Evolutionary conservation across 306 rosid genomes (phyloP).

Genomic region (Cucurbita argyrosperma): DNA sequence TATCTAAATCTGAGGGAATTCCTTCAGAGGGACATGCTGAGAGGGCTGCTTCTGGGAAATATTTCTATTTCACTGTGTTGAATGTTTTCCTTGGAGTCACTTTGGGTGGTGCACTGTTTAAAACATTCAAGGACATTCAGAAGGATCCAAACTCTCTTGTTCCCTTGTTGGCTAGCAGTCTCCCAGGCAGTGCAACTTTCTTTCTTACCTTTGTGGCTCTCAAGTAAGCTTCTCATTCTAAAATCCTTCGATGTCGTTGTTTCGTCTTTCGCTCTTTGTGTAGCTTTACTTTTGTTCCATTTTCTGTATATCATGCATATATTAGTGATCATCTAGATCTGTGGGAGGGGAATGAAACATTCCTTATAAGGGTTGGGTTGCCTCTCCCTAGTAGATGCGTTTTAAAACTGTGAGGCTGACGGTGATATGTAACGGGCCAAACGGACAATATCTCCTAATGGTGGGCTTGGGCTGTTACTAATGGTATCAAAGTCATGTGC

Average conservation of each 20-base stretch:
- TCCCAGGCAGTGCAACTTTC: conserved; percentile 70
- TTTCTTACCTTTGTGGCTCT: conserved; percentile 86
- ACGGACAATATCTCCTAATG: too few relatives aligned
- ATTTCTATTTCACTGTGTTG: conserved; percentile 61
- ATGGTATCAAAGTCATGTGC: too few relatives aligned
- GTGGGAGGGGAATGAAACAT: too few relatives aligned
- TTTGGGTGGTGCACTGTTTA: conserved; percentile 58
- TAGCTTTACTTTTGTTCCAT: background rate
- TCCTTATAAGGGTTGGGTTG: too few relatives aligned
- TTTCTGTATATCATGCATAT: background rate
- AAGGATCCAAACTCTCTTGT: conserved; percentile 19
- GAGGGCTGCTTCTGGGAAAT: conserved; percentile 89
- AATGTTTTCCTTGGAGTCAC: conserved; percentile 87
- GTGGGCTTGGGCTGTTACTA: too few relatives aligned
- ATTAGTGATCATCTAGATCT: background rate
- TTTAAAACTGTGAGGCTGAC: too few relatives aligned
- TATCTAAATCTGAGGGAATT: conserved; percentile 76
- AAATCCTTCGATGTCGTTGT: background rate
- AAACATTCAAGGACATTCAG: conserved; percentile 36
- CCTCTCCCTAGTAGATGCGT: too few relatives aligned
- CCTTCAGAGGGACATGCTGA: conserved; percentile 62
- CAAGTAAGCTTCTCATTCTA: conserved; percentile 38
- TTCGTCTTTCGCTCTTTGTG: background rate
- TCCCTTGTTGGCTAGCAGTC: conserved; percentile 38
- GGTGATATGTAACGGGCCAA: too few relatives aligned